Evolutionary conservation across 1,284 basidiomycete genomes (phyloP).

Genomic region (Apiotrichum veenhuisii): DNA sequence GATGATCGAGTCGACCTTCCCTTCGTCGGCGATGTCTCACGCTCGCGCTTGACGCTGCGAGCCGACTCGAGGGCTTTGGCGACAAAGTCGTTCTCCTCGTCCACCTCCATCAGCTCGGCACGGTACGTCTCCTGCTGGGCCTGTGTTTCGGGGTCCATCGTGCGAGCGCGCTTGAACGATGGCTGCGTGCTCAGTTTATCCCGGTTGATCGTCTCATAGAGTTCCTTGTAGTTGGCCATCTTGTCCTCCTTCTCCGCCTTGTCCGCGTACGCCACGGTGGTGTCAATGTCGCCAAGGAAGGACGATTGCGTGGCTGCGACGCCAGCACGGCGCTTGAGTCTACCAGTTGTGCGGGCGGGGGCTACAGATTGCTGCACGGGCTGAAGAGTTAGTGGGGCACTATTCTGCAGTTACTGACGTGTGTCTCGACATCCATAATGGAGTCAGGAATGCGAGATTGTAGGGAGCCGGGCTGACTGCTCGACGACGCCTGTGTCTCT

Average conservation of each 20-base stretch:
- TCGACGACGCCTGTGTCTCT: slow-evolving; percentile 10
- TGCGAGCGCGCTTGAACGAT: slow-evolving; percentile 7
- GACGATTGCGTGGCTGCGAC: slow-evolving; percentile 16
- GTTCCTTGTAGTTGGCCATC: slow-evolving; percentile 28
- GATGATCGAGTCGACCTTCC: not conserved
- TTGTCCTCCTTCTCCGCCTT: slow-evolving; percentile 27
- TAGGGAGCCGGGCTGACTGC: not conserved
- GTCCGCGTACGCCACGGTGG: slow-evolving; percentile 19
- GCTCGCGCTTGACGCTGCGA: slow-evolving; percentile 1
- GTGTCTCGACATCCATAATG: slow-evolving; percentile 21
- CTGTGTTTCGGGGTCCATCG: not conserved
- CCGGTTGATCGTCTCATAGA: slow-evolving; percentile 39
- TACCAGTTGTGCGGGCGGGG: not conserved
- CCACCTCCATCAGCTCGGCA: slow-evolving; percentile 27
- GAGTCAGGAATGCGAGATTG: slow-evolving; percentile 15
- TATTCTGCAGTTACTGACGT: too few relatives aligned
- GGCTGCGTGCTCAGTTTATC: slow-evolving; percentile 15
- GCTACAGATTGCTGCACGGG: not conserved
- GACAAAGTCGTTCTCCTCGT: slow-evolving; percentile 26
- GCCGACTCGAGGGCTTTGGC: slow-evolving; percentile 4
- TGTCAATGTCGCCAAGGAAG: slow-evolving; percentile 18
- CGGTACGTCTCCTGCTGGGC: not conserved
- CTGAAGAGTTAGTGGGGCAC: not conserved
- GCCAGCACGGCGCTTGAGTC: slow-evolving; percentile 25
- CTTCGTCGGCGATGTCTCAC: slow-evolving; percentile 2